Evolutionary conservation across 139 green algal genomes (phyloP), one percentile per base, ranked within the genome.

Genomic region (Desmodesmus armatus): DNA sequence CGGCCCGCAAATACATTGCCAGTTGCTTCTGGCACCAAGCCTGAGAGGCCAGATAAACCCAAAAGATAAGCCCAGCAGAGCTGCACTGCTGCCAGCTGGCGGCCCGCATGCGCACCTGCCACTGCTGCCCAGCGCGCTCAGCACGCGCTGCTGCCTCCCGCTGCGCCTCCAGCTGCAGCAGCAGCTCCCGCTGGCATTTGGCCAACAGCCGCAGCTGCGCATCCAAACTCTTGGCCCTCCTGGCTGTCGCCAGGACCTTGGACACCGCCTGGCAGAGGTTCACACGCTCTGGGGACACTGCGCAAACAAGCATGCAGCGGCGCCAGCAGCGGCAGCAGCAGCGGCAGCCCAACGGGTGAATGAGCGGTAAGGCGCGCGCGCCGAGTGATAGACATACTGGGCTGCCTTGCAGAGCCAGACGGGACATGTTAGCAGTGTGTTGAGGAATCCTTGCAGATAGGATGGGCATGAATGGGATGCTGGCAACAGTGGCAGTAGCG

Each of bases 221-320:
- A 21, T 78, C 67, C 11, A 85, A 25, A 15, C 49, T 49, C 15
- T 44, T 29, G 1, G 66, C 44, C 37, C 66, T 44, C 21, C 67
- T 39, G 7, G 80, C 80, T 58, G 66, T 37, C 21, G 67, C 80
- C 37, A 85, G 47, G 7, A 79, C 66, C 31, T 53, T 31, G 35
- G 79, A 44, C 35, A 85, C 67, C 6, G n/a, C 80, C 17, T 66
- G 66, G 67, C 80, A 85, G 0, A 85, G 66, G 80, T 85, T 85
- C 9, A 74, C 44, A 7, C 40, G 53, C 47, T 33, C 19, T 21
- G 49, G 43, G 11, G 39, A 60, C 0, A 79, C 80, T 79, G 80
- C 79, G 67, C 19, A 55, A 25, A 69, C 29, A 44, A 77, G 43
- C 79, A 80, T 63, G 1, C 37, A 39, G 41, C 25, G 39, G 43